Conservation (phyloP, 1,284 basidiomycete genomes). For the Ganoderma resinaceum region DNA sequence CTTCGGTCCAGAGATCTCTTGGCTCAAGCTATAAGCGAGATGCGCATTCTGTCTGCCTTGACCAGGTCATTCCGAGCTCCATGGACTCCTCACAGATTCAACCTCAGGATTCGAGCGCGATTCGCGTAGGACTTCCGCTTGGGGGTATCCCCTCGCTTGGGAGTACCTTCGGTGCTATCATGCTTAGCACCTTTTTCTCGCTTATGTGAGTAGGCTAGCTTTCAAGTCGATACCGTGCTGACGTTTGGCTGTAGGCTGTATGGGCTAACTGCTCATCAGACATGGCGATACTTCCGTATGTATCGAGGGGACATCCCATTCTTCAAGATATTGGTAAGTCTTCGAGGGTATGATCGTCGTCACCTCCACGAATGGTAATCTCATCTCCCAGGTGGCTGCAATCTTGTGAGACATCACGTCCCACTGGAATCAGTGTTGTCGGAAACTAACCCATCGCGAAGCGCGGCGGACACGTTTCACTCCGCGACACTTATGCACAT, state of each 20-base stretch:
- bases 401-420: not conserved
- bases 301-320: not conserved
- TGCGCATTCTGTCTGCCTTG: not conserved
- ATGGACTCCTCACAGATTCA: not conserved
- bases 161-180: conserved; percentile 7
- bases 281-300: conserved; percentile 9
- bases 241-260: not conserved
- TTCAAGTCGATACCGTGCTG: not conserved
- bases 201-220: not conserved
- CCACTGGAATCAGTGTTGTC: not conserved
- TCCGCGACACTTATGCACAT: not conserved
- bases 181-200: conserved; percentile 7
- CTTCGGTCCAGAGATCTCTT: not conserved
- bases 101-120: not conserved
- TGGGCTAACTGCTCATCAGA: conserved; percentile 9
- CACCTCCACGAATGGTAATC: not conserved
- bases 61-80: not conserved
- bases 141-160: not conserved
- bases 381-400: not conserved
- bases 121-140: not conserved
- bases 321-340: conserved; percentile 1
- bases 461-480: conserved; percentile 4
- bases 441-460: not conserved
- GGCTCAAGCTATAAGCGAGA: not conserved
- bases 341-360: not conserved